phyloP scores from a whole-genome alignment of 2,329 filamentous ascomycete species.

The Penicillium sp. region DNA sequence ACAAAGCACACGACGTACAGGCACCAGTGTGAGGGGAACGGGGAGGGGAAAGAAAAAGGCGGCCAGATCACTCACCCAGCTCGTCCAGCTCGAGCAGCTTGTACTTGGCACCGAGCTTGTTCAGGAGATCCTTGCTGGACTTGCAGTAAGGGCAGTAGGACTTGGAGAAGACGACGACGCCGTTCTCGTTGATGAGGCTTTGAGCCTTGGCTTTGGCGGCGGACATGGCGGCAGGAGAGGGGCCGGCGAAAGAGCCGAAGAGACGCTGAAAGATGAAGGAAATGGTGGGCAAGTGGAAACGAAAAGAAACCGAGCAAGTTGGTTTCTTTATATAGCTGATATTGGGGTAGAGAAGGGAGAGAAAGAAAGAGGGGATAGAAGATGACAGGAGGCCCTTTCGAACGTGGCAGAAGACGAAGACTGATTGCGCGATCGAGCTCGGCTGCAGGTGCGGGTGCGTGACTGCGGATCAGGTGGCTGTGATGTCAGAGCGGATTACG shows the following conservation, averaged over 20 bases:
- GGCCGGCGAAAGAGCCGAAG: slow-evolving; percentile 55
- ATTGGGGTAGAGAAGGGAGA: not conserved
- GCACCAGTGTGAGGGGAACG: not conserved
- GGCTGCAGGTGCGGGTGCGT: slow-evolving; percentile 8
- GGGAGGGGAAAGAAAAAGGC: not conserved
- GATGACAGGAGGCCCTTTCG: not conserved
- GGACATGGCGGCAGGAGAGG: slow-evolving; percentile 65
- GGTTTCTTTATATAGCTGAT: slow-evolving; percentile 12
- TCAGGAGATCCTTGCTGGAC: slow-evolving; percentile 69
- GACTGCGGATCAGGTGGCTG: slow-evolving; percentile 12
- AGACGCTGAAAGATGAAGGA: slow-evolving; percentile 66
- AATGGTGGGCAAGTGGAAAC: slow-evolving; percentile 48
- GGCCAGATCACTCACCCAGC: slow-evolving; percentile 56
- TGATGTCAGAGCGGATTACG: no score
- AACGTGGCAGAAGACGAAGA: no score
- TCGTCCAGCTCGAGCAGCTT: slow-evolving; percentile 77
- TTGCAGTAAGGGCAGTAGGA: slow-evolving; percentile 92
- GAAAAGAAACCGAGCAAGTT: slow-evolving; percentile 8
- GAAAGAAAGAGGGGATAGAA: not conserved
- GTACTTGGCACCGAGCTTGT: slow-evolving; percentile 64
- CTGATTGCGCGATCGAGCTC: not conserved
- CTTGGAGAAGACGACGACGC: slow-evolving; percentile 94
- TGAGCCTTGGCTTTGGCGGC: slow-evolving; percentile 78
- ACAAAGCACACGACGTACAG: no score
- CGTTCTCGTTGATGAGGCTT: slow-evolving; percentile 79